Evolutionary conservation across 2,329 filamentous ascomycete genomes (phyloP).

Genomic region (Neopestalotiopsis sp.): DNA sequence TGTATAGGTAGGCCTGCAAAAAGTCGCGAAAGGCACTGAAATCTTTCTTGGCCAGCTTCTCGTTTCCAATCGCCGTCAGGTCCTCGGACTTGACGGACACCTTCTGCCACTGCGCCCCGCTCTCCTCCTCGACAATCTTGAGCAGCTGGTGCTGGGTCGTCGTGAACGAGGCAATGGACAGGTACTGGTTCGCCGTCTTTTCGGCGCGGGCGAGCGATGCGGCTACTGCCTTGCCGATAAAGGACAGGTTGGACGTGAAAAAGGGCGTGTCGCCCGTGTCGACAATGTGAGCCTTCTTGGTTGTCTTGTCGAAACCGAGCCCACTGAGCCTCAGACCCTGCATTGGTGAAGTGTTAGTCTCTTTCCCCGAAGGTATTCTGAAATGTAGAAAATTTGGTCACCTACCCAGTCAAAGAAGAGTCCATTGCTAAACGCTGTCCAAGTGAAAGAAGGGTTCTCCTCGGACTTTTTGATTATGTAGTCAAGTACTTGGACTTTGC

Average conservation of each 20-base stretch:
- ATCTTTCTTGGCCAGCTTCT: constrained; percentile 48
- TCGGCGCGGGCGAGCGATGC: constrained; percentile 54
- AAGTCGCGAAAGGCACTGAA: constrained; percentile 37
- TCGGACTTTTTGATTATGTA: constrained; percentile 57
- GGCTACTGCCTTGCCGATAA: constrained; percentile 58
- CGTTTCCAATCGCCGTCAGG: constrained; percentile 43
- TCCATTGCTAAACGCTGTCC: constrained; percentile 64
- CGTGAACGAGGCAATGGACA: constrained; percentile 63
- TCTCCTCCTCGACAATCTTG: constrained; percentile 55
- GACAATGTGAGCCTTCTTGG: constrained; percentile 57
- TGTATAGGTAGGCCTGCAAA: constrained; percentile 29
- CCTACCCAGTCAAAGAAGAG: constrained; percentile 67
- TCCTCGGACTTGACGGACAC: constrained; percentile 41
- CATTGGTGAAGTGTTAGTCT: neutral
- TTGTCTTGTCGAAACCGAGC: constrained; percentile 55
- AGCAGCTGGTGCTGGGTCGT: constrained; percentile 65
- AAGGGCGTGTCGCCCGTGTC: constrained; percentile 61
- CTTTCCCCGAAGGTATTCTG: neutral
- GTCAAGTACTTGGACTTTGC: constrained; percentile 44
- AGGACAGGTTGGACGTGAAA: constrained; percentile 54
- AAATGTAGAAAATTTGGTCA: neutral
- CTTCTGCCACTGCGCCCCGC: constrained; percentile 56
- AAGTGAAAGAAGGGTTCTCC: constrained; percentile 54
- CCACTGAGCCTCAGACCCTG: constrained; percentile 7
- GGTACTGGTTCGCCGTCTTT: constrained; percentile 62